phyloP scores from a whole-genome alignment of 1,139 yeast genomes.

The Geotrichum klebahnii region DNA sequence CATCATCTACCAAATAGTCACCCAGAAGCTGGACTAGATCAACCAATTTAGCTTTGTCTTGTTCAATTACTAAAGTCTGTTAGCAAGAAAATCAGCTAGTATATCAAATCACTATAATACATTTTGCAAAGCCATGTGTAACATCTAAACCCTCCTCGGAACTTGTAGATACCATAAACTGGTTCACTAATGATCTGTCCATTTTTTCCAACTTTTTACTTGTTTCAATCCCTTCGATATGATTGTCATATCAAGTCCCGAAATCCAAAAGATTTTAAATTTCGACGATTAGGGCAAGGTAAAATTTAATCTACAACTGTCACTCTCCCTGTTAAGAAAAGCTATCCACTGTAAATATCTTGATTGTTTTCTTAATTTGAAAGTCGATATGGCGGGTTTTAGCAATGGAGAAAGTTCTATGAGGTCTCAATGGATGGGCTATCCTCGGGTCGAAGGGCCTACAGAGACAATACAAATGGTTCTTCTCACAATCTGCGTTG shows the following conservation, averaged over 20 bases:
- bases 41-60: constrained; percentile 45
- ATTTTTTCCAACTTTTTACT: constrained; percentile 8
- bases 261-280: background rate
- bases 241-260: too few species aligned
- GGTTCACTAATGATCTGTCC: constrained; percentile 25
- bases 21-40: constrained; percentile 56
- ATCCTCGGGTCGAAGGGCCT: constrained; percentile 35
- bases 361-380: background rate
- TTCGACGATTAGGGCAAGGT: constrained; percentile 1
- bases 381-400: background rate
- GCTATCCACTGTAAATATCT: background rate
- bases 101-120: constrained; percentile 6
- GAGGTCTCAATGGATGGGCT: constrained; percentile 34
- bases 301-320: background rate
- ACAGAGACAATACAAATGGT: constrained; percentile 34
- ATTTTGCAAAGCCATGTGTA: constrained; percentile 17
- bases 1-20: constrained; percentile 63
- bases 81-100: background rate
- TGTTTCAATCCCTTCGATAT: too few species aligned
- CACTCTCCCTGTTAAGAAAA: background rate
- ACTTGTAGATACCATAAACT: constrained; percentile 25
- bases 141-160: constrained; percentile 13
- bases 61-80: constrained; percentile 34
- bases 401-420: background rate
- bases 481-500: constrained; percentile 38